Base-by-base conservation (phyloP, 139 green algal species). In the Chlorella sp. region DNA sequence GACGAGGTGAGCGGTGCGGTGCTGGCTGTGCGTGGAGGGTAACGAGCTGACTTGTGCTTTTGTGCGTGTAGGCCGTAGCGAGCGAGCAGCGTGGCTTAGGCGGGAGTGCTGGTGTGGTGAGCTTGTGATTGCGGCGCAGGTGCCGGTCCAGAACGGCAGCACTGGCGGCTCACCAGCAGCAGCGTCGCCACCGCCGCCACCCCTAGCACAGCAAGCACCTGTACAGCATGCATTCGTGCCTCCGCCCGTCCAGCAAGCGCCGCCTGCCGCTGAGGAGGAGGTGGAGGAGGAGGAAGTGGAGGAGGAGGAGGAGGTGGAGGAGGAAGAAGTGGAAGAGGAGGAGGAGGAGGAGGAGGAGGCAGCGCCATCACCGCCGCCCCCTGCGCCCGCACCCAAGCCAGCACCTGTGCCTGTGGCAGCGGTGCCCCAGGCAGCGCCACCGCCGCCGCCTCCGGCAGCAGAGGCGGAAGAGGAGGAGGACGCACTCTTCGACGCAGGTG, bases 271-370 rank as follows among this genome's bases (percentile, higher is more conserved):
- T n/a, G n/a, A n/a, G n/a, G n/a, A n/a, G n/a, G n/a, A n/a, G 35
- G 31, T 6, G 2, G 31, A 32, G 31, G 72, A 79, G n/a, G 60
- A 63, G 22, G 74, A 60, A 24, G 70, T 76, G 31, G 63, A 62
- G 6, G 67, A 50, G 51, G 69, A 70, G 34, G 64, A 69, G 62
- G 64, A 77, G 66, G 73, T 66, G 27, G 73, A 75, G 50, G 81
- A 78, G 23, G 78, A 82, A 31, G 74, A 85, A 30, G 82, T 81
- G 22, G 81, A 82, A 36, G 87, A 88, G n/a, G 77, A 76, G 77
- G 77, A n/a, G 20, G 35, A 74, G 1, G 68, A 70, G 68, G 73
- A 78, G 5, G 42, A 71, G 22, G n/a, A 62, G n/a, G 31, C 66
- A 10, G 65, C 59, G 23, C 24, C 63, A 55, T 33, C 61, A 2